These are phyloP conservation scores for Carpinus fangiana DNA, from an alignment of 306 rosid species.

Conservation along the genomic window DNA sequence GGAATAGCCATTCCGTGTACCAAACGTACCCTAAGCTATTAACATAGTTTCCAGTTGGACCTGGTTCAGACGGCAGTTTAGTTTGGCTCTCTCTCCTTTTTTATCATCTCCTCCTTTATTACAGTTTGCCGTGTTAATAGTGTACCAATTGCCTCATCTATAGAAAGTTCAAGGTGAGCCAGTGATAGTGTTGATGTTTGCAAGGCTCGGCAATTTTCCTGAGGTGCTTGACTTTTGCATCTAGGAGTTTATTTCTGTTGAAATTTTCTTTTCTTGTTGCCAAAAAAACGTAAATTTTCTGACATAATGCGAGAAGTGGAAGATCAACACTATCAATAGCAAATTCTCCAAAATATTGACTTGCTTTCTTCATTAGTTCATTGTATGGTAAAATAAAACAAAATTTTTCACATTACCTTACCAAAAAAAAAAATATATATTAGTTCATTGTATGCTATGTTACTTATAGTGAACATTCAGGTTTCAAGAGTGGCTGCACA, in stretches of 20 bases:
- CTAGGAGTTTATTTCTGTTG: background rate
- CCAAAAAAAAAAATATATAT: too few species aligned
- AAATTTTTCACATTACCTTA: too few species aligned
- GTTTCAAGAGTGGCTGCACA: background rate
- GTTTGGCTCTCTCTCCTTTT: background rate
- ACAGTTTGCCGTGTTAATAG: background rate
- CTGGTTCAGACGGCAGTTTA: background rate
- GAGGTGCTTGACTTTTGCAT: background rate
- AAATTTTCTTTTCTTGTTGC: background rate
- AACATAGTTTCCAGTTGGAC: background rate
- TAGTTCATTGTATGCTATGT: background rate
- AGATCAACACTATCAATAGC: background rate
- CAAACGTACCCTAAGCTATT: background rate
- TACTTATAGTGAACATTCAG: background rate
- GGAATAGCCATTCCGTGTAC: too few species aligned
- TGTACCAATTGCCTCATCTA: background rate
- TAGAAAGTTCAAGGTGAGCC: background rate
- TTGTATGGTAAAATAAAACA: too few species aligned
- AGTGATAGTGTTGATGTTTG: background rate
- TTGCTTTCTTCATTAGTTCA: background rate
- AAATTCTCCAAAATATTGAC: background rate
- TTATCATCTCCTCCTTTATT: background rate
- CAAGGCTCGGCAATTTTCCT: background rate
- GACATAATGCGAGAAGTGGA: background rate
- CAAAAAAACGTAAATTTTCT: background rate